phyloP scores from a whole-genome alignment of 2,329 filamentous ascomycete species.

The Venturia nashicola region DNA sequence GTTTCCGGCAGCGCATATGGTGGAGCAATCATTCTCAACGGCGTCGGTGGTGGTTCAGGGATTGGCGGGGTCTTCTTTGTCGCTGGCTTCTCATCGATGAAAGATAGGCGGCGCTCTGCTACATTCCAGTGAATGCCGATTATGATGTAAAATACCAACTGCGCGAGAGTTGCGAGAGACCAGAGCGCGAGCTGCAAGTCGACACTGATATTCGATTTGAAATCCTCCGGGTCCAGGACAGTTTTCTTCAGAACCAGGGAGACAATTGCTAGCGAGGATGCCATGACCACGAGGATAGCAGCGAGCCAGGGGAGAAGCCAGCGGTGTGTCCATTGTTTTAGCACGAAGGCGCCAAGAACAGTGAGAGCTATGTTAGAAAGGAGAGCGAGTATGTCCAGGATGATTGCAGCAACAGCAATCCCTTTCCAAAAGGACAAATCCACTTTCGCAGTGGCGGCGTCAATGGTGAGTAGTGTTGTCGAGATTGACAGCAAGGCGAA shows the following conservation, averaged over 20 bases:
- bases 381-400: neutral
- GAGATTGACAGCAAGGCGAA: slow-evolving; percentile 23
- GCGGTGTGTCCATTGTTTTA: neutral
- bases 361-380: neutral
- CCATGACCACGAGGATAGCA: neutral
- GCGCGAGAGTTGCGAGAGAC: neutral
- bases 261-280: neutral
- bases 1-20: slow-evolving; percentile 2
- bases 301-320: neutral
- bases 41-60: neutral
- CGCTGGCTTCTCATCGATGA: neutral
- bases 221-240: neutral
- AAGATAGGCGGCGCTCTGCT: neutral
- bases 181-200: neutral
- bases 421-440: neutral
- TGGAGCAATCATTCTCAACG: slow-evolving; percentile 4
- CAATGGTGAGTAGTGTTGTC: neutral
- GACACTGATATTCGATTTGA: neutral
- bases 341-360: neutral
- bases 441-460: neutral
- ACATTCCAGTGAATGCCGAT: neutral
- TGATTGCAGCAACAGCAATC: neutral
- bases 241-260: slow-evolving; percentile 4
- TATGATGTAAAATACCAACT: neutral
- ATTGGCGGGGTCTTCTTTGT: neutral